Percentiles rank a stretch among this genome's conserved stretches.
Conservation (phyloP, 169 alveolate species). For the Fabrea salina region DNA sequence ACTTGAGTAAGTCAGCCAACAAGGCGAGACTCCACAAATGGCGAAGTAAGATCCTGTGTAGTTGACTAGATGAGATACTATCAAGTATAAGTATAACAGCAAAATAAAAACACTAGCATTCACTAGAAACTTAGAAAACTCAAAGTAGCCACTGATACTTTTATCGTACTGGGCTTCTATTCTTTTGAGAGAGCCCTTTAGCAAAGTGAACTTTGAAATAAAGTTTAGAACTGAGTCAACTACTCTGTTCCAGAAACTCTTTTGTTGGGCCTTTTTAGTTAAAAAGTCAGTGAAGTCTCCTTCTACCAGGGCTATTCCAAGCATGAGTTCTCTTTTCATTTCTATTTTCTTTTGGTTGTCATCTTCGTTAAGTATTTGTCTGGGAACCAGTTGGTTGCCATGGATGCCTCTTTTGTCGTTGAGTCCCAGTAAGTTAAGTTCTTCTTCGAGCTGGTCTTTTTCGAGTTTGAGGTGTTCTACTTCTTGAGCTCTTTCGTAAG, state of each 20-base stretch:
- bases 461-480: conserved; percentile 1
- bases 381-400: neutral
- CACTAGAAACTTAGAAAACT: conserved; percentile 49
- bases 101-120: conserved; percentile 36
- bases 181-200: neutral
- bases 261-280: neutral
- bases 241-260: neutral
- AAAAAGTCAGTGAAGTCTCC: conserved; percentile 5
- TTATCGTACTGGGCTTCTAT: conserved; percentile 51
- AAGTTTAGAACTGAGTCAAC: neutral
- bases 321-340: neutral
- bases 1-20: conserved; percentile 37
- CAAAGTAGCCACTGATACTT: conserved; percentile 43
- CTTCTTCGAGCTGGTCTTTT: neutral
- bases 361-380: neutral
- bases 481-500: neutral
- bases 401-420: neutral
- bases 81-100: conserved; percentile 22
- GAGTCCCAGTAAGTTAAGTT: neutral
- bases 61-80: conserved; percentile 28
- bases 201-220: neutral
- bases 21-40: conserved; percentile 33
- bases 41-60: conserved; percentile 12
- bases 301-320: conserved; percentile 20
- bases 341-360: neutral